Evolutionary conservation across 495 filamentous ascomycete species (phyloP).

Genomic region (Neurospora sp.): DNA sequence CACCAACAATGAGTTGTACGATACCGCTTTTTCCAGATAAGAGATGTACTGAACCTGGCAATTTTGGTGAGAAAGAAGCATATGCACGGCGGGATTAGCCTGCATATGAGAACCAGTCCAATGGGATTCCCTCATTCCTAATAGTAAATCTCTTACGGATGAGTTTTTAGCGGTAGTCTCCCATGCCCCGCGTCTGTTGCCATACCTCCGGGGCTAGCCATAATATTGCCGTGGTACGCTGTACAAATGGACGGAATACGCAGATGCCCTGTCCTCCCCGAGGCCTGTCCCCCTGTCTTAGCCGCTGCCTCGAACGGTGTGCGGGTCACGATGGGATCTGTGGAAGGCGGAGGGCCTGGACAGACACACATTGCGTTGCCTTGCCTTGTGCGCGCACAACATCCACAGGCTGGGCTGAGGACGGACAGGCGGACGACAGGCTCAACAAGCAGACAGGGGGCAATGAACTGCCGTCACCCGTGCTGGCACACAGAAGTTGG

Average conservation of each 20-base stretch:
- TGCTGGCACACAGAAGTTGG: background rate
- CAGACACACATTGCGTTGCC: background rate
- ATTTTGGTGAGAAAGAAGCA: background rate
- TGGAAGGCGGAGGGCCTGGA: slow-evolving; percentile 3
- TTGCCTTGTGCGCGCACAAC: background rate
- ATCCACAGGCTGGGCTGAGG: background rate
- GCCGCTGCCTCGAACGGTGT: background rate
- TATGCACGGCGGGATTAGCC: background rate
- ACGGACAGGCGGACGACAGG: slow-evolving; percentile 4
- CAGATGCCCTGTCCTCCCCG: background rate
- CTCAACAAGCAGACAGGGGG: background rate
- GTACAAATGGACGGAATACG: background rate
- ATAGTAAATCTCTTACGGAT: background rate
- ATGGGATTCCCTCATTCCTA: no score
- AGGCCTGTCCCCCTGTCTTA: background rate
- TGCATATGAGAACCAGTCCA: no score
- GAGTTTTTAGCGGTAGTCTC: background rate
- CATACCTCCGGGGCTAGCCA: background rate
- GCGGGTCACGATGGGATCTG: slow-evolving; percentile 12
- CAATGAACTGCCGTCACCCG: slow-evolving; percentile 1
- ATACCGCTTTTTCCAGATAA: no score
- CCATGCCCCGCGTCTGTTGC: background rate
- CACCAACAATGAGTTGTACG: background rate
- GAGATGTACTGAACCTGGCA: background rate
- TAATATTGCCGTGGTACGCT: background rate